These are phyloP conservation scores for Xanthoparmelia taractica DNA, from an alignment of 495 filamentous ascomycete species.

Conservation along the genomic window DNA sequence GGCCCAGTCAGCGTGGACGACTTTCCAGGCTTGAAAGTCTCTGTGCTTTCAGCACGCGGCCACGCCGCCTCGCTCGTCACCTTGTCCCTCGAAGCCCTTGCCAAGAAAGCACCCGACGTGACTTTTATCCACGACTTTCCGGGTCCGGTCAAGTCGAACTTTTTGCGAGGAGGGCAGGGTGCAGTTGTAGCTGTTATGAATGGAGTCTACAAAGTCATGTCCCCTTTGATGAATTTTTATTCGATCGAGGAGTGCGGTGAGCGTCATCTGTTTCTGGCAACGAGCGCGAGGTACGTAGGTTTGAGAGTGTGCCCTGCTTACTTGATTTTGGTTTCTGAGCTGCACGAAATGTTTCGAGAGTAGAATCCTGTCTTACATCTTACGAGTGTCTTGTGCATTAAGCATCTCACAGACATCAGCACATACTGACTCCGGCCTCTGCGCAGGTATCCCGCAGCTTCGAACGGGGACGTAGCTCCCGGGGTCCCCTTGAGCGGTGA, in stretches of 20 bases:
- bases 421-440: background rate
- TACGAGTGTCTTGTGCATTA: background rate
- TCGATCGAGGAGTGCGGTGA: slow-evolving; percentile 43
- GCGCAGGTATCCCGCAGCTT: background rate
- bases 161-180: slow-evolving; percentile 25
- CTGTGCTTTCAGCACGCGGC: slow-evolving; percentile 30
- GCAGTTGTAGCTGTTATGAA: background rate
- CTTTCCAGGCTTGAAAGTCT: slow-evolving; percentile 32
- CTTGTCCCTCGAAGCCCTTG: slow-evolving; percentile 42
- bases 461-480: background rate
- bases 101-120: slow-evolving; percentile 41
- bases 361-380: background rate
- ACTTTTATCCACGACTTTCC: slow-evolving; percentile 55
- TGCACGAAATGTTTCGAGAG: background rate
- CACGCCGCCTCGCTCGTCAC: slow-evolving; percentile 46
- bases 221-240: slow-evolving; percentile 28
- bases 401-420: background rate
- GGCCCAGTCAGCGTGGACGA: slow-evolving; percentile 43
- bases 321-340: background rate
- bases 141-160: slow-evolving; percentile 42
- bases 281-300: slow-evolving; percentile 41
- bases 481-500: slow-evolving; percentile 29
- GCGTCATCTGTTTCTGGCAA: slow-evolving; percentile 48
- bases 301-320: slow-evolving; percentile 10
- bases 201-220: slow-evolving; percentile 20